These are phyloP conservation scores for Alnus rubra DNA, from an alignment of 306 rosid species.

Conservation along the genomic window DNA sequence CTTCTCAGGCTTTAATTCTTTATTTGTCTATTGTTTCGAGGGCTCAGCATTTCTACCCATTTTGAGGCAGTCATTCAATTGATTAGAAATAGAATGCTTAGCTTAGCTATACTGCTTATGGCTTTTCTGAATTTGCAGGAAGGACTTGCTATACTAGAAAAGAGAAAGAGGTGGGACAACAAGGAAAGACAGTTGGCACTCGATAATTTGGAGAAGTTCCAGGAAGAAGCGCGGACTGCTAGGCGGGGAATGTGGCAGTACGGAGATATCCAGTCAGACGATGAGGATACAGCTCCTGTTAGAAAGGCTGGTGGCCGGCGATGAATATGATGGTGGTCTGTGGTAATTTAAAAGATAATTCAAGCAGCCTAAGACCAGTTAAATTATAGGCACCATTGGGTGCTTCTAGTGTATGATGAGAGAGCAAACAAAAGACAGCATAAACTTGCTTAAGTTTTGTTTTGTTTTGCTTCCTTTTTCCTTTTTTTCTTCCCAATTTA, in stretches of 20 bases:
- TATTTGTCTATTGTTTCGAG: not conserved
- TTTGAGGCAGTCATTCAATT: not conserved
- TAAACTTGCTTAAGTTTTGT: conserved; percentile 54
- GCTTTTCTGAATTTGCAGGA: conserved; percentile 58
- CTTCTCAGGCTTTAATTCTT: not conserved
- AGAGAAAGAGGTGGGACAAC: conserved; percentile 70
- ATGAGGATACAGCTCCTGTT: conserved; percentile 64
- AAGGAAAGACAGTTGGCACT: conserved; percentile 68
- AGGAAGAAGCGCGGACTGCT: conserved; percentile 67
- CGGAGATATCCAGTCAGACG: conserved; percentile 88
- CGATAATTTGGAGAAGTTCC: conserved; percentile 74
- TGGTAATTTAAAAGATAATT: conserved; percentile 30
- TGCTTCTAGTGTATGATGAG: conserved; percentile 34
- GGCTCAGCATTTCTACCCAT: not conserved
- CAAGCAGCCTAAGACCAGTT: conserved; percentile 32
- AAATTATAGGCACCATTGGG: conserved; percentile 45
- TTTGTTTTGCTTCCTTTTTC: conserved; percentile 28
- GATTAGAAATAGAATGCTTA: not conserved
- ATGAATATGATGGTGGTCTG: conserved; percentile 34
- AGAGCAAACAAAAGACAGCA: conserved; percentile 36
- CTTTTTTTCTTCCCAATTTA: conserved; percentile 29
- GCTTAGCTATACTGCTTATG: not conserved
- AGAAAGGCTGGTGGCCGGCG: conserved; percentile 71
- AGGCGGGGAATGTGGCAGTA: conserved; percentile 92
- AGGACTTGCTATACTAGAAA: conserved; percentile 84